A percentile compares a stretch with the other conserved stretches of the same genome.
These are phyloP conservation scores for Croton setiger DNA, from an alignment of 441 rosid species.

Conservation along the genomic window DNA sequence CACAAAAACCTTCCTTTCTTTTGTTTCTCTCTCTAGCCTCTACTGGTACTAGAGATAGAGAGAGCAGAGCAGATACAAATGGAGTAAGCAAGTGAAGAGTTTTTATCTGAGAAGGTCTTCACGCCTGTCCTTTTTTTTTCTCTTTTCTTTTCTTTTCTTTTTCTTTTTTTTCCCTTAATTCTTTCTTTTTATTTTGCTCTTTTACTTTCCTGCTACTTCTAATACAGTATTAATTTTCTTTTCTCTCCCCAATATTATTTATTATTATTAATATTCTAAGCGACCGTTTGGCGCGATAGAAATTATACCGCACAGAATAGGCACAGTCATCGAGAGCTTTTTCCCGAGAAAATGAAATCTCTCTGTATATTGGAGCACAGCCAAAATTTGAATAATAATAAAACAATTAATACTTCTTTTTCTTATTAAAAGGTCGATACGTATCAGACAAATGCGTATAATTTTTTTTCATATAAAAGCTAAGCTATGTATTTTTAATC, in stretches of 20 bases:
- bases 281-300: conserved; percentile 14
- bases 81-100: conserved; percentile 36
- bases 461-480: too few species aligned
- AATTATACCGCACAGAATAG: background rate
- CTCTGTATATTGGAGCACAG: background rate
- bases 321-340: conserved; percentile 8
- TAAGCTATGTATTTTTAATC: too few species aligned
- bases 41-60: background rate
- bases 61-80: conserved; percentile 16
- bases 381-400: background rate
- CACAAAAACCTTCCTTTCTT: conserved; percentile 4
- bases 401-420: background rate
- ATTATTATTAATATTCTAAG: conserved; percentile 19
- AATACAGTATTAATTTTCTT: background rate
- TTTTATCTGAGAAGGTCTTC: conserved; percentile 39
- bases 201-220: background rate
- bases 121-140: conserved; percentile 48
- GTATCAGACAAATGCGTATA: too few species aligned
- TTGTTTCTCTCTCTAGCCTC: conserved; percentile 25
- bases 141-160: background rate
- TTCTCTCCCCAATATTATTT: background rate
- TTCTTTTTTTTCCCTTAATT: conserved; percentile 5
- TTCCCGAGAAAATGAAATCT: background rate
- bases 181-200: background rate
- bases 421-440: background rate